A percentile compares a stretch with the other conserved stretches of the same genome.
Evolutionary conservation across 805 yeast species (phyloP).

Genomic region (Starmera caribaea): DNA sequence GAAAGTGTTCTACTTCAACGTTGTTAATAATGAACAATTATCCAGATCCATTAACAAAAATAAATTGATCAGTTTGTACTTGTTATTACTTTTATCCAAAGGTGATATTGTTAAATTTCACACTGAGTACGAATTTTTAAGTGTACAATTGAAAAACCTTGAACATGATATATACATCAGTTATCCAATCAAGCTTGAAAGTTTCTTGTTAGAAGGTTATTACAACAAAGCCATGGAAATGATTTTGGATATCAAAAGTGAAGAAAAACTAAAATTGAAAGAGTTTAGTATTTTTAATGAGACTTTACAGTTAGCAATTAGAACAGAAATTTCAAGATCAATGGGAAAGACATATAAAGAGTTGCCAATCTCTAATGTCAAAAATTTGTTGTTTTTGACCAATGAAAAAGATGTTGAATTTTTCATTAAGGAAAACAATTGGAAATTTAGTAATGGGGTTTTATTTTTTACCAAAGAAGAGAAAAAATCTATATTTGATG

Average conservation of each 20-base stretch:
- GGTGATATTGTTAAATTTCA: conserved; percentile 86
- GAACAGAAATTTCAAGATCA: conserved; percentile 79
- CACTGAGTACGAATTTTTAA: conserved; percentile 72
- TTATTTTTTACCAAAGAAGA: conserved; percentile 34
- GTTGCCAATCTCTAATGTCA: conserved; percentile 76
- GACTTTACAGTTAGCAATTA: conserved; percentile 66
- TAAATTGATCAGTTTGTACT: conserved; percentile 66
- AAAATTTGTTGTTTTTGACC: conserved; percentile 63
- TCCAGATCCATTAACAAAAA: conserved; percentile 49
- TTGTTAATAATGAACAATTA: conserved; percentile 20
- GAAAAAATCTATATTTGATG: conserved; percentile 12
- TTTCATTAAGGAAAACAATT: conserved; percentile 45
- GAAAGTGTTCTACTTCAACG: conserved; percentile 59
- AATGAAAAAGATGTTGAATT: conserved; percentile 44
- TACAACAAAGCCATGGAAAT: conserved; percentile 86
- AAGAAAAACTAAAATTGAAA: conserved; percentile 33
- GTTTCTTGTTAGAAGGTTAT: conserved; percentile 94
- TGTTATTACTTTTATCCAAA: conserved; percentile 68
- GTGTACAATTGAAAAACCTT: conserved; percentile 30
- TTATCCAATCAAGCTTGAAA: conserved; percentile 84
- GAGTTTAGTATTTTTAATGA: conserved; percentile 76
- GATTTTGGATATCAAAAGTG: conserved; percentile 30
- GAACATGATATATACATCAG: conserved; percentile 65
- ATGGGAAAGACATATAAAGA: conserved; percentile 68
- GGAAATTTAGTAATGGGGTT: conserved; percentile 46